Conservation (phyloP, 257 asterid species). For the Ocimum tenuiflorum region DNA sequence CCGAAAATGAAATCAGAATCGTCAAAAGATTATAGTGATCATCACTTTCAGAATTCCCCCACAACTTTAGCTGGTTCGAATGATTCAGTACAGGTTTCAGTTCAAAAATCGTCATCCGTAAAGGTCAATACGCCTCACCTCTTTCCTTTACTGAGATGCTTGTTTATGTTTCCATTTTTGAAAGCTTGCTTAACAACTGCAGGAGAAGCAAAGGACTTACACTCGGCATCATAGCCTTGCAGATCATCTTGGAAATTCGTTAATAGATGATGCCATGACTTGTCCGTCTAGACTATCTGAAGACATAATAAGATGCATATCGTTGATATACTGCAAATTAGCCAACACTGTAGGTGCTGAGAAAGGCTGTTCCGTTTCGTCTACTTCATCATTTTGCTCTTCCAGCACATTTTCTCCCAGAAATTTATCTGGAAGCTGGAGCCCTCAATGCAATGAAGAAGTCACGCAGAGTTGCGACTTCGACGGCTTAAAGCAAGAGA, state of each 20-base stretch:
- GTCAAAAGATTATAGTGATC: constrained; percentile 17
- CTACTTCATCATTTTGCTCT: constrained; percentile 64
- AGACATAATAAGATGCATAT: constrained; percentile 64
- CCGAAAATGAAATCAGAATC: constrained; percentile 15
- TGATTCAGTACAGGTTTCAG: constrained; percentile 29
- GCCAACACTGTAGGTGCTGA: constrained; percentile 31
- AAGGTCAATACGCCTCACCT: constrained; percentile 36
- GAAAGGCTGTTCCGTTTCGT: constrained; percentile 58
- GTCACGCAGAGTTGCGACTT: constrained; percentile 24
- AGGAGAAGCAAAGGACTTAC: constrained; percentile 46
- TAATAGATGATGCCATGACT: constrained; percentile 36
- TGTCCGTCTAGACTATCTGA: constrained; percentile 64
- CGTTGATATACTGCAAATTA: constrained; percentile 77
- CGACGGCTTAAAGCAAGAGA: constrained; percentile 42
- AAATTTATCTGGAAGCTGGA: constrained; percentile 72
- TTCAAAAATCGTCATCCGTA: constrained; percentile 39
- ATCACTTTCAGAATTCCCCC: constrained; percentile 29
- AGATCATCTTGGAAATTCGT: constrained; percentile 60
- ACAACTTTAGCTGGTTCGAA: constrained; percentile 38
- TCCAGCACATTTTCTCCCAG: constrained; percentile 80
- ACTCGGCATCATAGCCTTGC: constrained; percentile 63
- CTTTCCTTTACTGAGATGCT: not conserved
- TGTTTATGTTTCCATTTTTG: not conserved
- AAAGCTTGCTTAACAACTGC: constrained; percentile 21
- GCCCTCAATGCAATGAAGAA: constrained; percentile 61